Conservation (phyloP, 1,284 basidiomycete species). For the Cerioporus squamosus region DNA sequence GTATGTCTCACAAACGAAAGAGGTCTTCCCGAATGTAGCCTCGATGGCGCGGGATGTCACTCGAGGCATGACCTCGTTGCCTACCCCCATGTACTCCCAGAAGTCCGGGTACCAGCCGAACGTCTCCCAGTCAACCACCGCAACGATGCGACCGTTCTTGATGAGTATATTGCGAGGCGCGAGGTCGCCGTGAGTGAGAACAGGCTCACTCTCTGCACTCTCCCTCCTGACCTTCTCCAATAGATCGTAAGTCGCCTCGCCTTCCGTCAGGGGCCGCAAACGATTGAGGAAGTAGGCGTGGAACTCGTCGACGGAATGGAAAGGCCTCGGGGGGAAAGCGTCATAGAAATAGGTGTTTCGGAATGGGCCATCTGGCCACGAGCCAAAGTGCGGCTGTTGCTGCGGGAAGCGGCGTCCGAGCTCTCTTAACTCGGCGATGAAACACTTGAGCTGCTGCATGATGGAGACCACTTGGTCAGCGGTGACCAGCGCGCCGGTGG, state of each 20-base stretch:
- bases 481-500: neutral
- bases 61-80: neutral
- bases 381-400: neutral
- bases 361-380: neutral
- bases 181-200: neutral
- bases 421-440: neutral
- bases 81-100: slow-evolving; percentile 16
- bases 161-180: slow-evolving; percentile 17
- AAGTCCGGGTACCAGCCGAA: slow-evolving; percentile 26
- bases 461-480: neutral
- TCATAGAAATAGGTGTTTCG: neutral
- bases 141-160: slow-evolving; percentile 8
- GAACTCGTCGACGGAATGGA: neutral
- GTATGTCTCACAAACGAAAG: neutral
- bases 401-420: neutral
- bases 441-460: neutral
- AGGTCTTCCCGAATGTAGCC: neutral
- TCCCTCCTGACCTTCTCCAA: neutral
- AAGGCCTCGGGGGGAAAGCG: neutral
- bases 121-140: slow-evolving; percentile 23
- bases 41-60: neutral
- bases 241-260: neutral
- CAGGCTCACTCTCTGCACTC: neutral
- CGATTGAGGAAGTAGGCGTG: neutral
- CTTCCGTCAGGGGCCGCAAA: neutral